These are phyloP conservation scores for Thinopyrum elongatum DNA, from an alignment of 176 grass and related monocot species.

Conservation along the genomic window DNA sequence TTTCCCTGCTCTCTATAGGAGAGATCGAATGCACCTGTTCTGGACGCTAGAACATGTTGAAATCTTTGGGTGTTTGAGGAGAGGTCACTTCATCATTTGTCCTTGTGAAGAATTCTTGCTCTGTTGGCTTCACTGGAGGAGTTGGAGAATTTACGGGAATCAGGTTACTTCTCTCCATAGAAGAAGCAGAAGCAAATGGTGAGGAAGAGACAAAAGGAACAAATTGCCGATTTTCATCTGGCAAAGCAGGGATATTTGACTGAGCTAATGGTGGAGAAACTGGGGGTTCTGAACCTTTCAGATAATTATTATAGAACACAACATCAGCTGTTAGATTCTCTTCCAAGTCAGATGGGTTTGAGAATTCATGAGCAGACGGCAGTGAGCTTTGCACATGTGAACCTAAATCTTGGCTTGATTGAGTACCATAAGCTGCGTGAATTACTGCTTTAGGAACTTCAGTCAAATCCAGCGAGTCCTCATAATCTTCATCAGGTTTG, in stretches of 20 bases:
- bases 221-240: slow-evolving; percentile 63
- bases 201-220: slow-evolving; percentile 60
- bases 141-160: slow-evolving; percentile 7
- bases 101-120: slow-evolving; percentile 35
- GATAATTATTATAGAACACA: slow-evolving; percentile 24
- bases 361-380: slow-evolving; percentile 20
- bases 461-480: slow-evolving; percentile 71
- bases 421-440: slow-evolving; percentile 38
- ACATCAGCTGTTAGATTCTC: slow-evolving; percentile 45
- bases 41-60: slow-evolving; percentile 25
- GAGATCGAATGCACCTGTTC: slow-evolving; percentile 14
- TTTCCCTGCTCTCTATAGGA: slow-evolving; percentile 19
- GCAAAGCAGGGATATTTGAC: slow-evolving; percentile 31
- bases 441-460: slow-evolving; percentile 84
- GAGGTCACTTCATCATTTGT: slow-evolving; percentile 40
- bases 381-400: slow-evolving; percentile 27
- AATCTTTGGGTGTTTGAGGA: slow-evolving; percentile 33
- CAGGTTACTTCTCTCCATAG: slow-evolving; percentile 27
- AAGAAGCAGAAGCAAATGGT: slow-evolving; percentile 27
- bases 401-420: slow-evolving; percentile 36
- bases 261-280: slow-evolving; percentile 40
- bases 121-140: slow-evolving; percentile 28
- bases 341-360: slow-evolving; percentile 34
- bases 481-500: slow-evolving; percentile 49
- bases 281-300: slow-evolving; percentile 30